Evolutionary conservation across 2,329 filamentous ascomycete species (phyloP).

Genomic region (Aspergillus viridinutans): DNA sequence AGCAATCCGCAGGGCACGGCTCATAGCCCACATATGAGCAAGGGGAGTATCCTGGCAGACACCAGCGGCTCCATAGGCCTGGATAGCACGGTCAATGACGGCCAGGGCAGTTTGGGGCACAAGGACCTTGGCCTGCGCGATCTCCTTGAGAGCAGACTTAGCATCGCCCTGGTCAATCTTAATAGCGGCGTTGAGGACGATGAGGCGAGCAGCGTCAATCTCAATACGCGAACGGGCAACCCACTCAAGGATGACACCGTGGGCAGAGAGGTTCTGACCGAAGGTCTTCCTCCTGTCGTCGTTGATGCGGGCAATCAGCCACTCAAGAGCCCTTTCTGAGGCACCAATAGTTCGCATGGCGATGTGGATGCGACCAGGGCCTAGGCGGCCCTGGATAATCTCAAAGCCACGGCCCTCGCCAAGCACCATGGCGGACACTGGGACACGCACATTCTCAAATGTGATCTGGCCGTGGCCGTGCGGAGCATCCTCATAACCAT

Average conservation of each 20-base stretch:
- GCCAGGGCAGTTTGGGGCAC: slow-evolving; percentile 76
- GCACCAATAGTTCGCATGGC: slow-evolving; percentile 93
- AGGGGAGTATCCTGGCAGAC: slow-evolving; percentile 93
- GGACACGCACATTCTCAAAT: slow-evolving; percentile 87
- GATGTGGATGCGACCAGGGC: slow-evolving; percentile 94
- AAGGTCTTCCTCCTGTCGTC: slow-evolving; percentile 88
- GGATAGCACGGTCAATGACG: slow-evolving; percentile 91
- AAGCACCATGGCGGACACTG: slow-evolving; percentile 76
- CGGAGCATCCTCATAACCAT: slow-evolving; percentile 96
- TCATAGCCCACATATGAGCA: slow-evolving; percentile 74
- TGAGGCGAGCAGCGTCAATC: slow-evolving; percentile 83
- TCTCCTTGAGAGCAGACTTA: slow-evolving; percentile 86
- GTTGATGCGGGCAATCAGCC: slow-evolving; percentile 91
- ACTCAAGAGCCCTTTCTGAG: slow-evolving; percentile 88
- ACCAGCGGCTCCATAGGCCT: slow-evolving; percentile 86
- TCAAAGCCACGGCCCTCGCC: slow-evolving; percentile 94
- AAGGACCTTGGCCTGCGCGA: slow-evolving; percentile 93
- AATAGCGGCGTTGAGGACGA: slow-evolving; percentile 91
- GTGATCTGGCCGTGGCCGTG: slow-evolving; percentile 92
- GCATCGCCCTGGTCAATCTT: slow-evolving; percentile 87
- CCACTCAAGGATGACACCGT: slow-evolving; percentile 93
- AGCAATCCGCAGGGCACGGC: slow-evolving; percentile 77
- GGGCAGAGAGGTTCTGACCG: slow-evolving; percentile 77
- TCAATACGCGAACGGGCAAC: slow-evolving; percentile 88
- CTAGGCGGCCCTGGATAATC: slow-evolving; percentile 95